Evolutionary conservation across 495 filamentous ascomycete species (phyloP), one percentile per base, ranked within the genome.

Genomic region (Cudoniella acicularis): DNA sequence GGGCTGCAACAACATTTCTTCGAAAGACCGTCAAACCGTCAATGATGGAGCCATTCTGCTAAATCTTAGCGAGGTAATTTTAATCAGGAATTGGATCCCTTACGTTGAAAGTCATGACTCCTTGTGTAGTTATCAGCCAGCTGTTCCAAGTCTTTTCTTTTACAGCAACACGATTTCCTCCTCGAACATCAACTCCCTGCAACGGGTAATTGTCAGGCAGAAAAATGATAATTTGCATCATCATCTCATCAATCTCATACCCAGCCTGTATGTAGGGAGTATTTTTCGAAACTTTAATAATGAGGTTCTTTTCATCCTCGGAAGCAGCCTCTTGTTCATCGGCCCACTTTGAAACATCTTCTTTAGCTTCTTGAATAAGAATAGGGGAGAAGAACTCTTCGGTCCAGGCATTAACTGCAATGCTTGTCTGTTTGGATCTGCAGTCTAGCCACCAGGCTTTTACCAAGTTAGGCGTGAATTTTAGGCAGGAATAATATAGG

Each of bases 91-190:
- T 18, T 25, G 22, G 6, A 18, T 9, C 22, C 66, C 78, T 64
- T 72, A 84, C 83, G 42, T 91, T 87, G 69, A 98, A 93, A 59
- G 87, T 92, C 67, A 98, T 96, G 40, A 92, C 89, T 2, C 91
- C 92, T 63, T 96, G 90, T n/a, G 90, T 91, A 10, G 83, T 88
- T 57, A 86, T 75, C 55, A 96, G 72, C 89, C 92, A 95, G 60
- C 75, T 84, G 68, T 87, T 85, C 90, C 95, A 99, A 68, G 92
- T 94, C 72, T 85, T 84, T 67, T 96, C 91, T 57, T 86, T 85
- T 22, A 97, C 86, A 2, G 89, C 89, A 2, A 98, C 92, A 10
- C 92, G 84, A 63, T 87, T 92, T 30, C 88, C 73, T 20, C 89
- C 84, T 11, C 84, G 76, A 2, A 97, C 91, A n/a, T 82, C 73